phyloP scores from a whole-genome alignment of 208 protist species.

The Leishmania martiniquensis region DNA sequence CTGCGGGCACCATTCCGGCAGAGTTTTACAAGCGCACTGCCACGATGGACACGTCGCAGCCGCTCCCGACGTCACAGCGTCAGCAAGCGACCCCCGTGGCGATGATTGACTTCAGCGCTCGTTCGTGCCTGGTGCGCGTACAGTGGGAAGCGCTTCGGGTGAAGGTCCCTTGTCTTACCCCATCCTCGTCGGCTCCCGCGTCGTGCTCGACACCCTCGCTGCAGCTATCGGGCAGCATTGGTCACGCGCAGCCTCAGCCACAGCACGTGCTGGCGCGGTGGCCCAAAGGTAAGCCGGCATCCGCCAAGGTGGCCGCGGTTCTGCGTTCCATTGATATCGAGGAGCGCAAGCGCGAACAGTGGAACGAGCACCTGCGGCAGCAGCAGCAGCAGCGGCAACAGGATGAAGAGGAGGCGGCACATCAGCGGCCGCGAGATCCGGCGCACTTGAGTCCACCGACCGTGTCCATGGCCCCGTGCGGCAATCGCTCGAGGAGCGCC shows the following conservation, averaged over 20 bases:
- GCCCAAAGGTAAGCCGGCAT: constrained; percentile 36
- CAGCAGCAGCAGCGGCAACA: constrained; percentile 19
- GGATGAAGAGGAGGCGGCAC: neutral
- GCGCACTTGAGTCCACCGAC: neutral
- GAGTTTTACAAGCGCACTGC: constrained; percentile 10
- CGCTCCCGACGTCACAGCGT: constrained; percentile 3
- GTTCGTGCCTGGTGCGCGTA: constrained; percentile 44
- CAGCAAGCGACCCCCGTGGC: neutral
- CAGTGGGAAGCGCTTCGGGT: constrained; percentile 44
- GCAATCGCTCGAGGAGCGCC: neutral
- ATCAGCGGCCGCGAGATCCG: neutral
- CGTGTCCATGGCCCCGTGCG: neutral
- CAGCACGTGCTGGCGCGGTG: constrained; percentile 62
- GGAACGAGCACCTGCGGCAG: constrained; percentile 33
- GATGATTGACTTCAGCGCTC: constrained; percentile 40
- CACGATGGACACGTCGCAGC: neutral
- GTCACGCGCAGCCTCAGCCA: neutral
- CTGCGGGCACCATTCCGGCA: constrained; percentile 37
- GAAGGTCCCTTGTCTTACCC: neutral
- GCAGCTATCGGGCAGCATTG: neutral
- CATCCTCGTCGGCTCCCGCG: neutral
- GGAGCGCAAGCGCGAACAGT: constrained; percentile 38
- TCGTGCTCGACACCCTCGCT: neutral
- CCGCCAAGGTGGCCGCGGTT: constrained; percentile 32
- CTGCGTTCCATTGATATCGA: constrained; percentile 46